Percentiles rank a stretch among this genome's conserved stretches.
Conservation (phyloP, 805 yeast species). For the Starmerella vitae region DNA sequence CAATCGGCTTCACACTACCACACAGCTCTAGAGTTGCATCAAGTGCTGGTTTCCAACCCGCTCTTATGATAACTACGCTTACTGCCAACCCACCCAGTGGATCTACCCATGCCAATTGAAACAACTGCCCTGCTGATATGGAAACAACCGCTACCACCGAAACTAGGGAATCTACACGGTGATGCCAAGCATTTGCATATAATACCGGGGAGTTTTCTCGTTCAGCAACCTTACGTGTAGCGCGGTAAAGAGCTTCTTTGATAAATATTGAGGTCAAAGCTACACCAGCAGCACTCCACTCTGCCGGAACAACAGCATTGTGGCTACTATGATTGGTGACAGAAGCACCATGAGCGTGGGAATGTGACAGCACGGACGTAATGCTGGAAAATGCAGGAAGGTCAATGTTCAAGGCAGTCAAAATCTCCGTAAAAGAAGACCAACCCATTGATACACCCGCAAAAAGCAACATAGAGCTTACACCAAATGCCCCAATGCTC, state of each 20-base stretch:
- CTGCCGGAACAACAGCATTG: constrained; percentile 38
- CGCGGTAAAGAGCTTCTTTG: constrained; percentile 77
- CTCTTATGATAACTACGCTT: constrained; percentile 64
- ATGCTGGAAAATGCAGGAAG: constrained; percentile 26
- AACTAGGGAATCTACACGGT: constrained; percentile 84
- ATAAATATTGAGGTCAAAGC: constrained; percentile 78
- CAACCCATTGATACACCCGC: constrained; percentile 91
- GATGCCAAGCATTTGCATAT: constrained; percentile 98
- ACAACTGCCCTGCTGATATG: constrained; percentile 69
- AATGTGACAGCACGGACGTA: constrained; percentile 30
- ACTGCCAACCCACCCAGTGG: constrained; percentile 86
- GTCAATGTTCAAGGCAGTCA: constrained; percentile 16
- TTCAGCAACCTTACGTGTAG: constrained; percentile 69
- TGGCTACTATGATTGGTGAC: not conserved
- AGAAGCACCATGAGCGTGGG: constrained; percentile 18
- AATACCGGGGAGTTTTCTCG: constrained; percentile 73
- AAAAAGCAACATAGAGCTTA: constrained; percentile 62
- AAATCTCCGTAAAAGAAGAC: constrained; percentile 46
- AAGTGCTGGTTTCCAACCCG: constrained; percentile 65
- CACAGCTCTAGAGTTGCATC: constrained; percentile 62
- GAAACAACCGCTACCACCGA: constrained; percentile 82
- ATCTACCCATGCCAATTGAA: constrained; percentile 72
- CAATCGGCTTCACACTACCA: constrained; percentile 35
- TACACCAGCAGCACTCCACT: constrained; percentile 91
- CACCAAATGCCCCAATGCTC: constrained; percentile 81